phyloP scores from a whole-genome alignment of 208 protist genomes.

The Trypanosoma cruzi region DNA sequence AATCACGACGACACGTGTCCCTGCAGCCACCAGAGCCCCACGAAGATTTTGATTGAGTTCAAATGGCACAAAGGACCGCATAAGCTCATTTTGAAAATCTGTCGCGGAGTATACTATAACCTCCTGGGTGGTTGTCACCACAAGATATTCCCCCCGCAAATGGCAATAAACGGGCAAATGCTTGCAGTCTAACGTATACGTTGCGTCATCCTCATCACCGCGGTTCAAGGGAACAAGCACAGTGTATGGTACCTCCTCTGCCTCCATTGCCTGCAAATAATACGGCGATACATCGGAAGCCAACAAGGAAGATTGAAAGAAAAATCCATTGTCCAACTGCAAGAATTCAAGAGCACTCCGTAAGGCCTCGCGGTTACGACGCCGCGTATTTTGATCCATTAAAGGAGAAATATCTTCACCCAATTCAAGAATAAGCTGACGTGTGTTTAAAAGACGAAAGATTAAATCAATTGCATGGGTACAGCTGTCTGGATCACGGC shows the following conservation, averaged over 20 bases:
- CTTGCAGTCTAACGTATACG: slow-evolving; percentile 32
- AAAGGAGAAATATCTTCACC: slow-evolving; percentile 8
- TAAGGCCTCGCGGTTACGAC: slow-evolving; percentile 39
- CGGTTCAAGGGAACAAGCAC: slow-evolving; percentile 65
- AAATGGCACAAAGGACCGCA: slow-evolving; percentile 59
- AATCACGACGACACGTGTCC: slow-evolving; percentile 70
- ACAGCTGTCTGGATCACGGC: slow-evolving; percentile 27
- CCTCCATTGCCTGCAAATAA: slow-evolving; percentile 25
- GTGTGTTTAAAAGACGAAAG: slow-evolving; percentile 66
- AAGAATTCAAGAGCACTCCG: slow-evolving; percentile 47
- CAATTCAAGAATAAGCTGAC: slow-evolving; percentile 57
- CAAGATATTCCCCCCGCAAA: slow-evolving; percentile 55
- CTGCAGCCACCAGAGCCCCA: slow-evolving; percentile 62
- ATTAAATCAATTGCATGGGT: slow-evolving; percentile 66
- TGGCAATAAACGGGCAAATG: slow-evolving; percentile 39
- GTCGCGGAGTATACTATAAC: slow-evolving; percentile 55
- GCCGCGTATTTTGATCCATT: slow-evolving; percentile 28
- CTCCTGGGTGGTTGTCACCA: slow-evolving; percentile 49
- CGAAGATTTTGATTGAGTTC: slow-evolving; percentile 50
- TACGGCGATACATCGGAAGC: slow-evolving; percentile 51
- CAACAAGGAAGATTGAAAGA: slow-evolving; percentile 72
- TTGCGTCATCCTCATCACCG: slow-evolving; percentile 49
- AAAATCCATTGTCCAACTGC: slow-evolving; percentile 43
- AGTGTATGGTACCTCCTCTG: slow-evolving; percentile 48
- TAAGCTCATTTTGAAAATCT: slow-evolving; percentile 38